These are phyloP conservation scores for Penicilliopsis zonata DNA, from an alignment of 495 filamentous ascomycete genomes.

Conservation along the genomic window DNA sequence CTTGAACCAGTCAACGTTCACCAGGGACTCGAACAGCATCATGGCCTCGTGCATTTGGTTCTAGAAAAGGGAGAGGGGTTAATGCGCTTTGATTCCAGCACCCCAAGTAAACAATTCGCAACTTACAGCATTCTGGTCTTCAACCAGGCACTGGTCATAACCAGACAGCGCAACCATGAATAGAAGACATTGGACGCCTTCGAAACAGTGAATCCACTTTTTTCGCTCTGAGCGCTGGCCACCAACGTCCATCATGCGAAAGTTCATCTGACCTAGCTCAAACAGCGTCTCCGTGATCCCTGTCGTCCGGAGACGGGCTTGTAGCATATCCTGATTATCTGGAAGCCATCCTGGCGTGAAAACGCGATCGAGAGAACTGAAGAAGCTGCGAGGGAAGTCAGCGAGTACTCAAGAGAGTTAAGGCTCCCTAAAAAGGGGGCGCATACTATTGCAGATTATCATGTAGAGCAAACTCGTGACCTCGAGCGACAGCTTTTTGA, in stretches of 20 bases:
- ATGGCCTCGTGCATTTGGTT: slow-evolving; percentile 99
- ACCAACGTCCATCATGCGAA: slow-evolving; percentile 99
- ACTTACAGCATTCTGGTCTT: slow-evolving; percentile 93
- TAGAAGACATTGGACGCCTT: slow-evolving; percentile 85
- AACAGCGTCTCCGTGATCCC: slow-evolving; percentile 99
- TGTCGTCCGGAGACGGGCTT: slow-evolving; percentile 97
- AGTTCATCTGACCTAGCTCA: slow-evolving; percentile 93
- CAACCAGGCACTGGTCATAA: slow-evolving; percentile 93
- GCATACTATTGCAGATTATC: slow-evolving; percentile 91
- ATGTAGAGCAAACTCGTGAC: slow-evolving; percentile 92
- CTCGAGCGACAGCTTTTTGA: slow-evolving; percentile 73
- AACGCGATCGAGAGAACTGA: slow-evolving; percentile 89
- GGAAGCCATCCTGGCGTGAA: slow-evolving; percentile 88
- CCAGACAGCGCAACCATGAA: slow-evolving; percentile 95
- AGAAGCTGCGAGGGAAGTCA: slow-evolving; percentile 63
- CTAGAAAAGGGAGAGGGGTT: slow-evolving; percentile 27
- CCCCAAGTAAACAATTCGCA: neutral
- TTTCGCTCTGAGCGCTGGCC: slow-evolving; percentile 97
- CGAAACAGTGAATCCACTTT: slow-evolving; percentile 99
- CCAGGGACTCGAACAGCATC: slow-evolving; percentile 95
- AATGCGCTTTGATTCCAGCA: neutral
- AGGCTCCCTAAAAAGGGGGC: neutral
- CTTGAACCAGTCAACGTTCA: slow-evolving; percentile 96
- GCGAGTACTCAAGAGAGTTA: no score
- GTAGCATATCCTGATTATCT: slow-evolving; percentile 93